Evolutionary conservation across 129 eudicot genomes (phyloP).

Genomic region (Centella asiatica): DNA sequence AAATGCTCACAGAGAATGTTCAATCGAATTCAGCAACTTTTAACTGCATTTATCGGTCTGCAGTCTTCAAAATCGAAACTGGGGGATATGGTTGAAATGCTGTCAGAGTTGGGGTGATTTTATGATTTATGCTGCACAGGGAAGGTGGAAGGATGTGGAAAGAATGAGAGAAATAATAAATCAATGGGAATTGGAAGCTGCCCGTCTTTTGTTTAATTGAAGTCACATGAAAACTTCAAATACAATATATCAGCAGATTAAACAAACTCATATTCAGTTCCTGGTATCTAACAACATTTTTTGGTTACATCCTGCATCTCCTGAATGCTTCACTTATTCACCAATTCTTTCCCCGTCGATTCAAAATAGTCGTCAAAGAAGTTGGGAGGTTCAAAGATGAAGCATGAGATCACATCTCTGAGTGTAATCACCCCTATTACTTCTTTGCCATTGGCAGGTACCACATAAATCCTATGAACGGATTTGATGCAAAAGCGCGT

Average conservation of each 20-base stretch:
- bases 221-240: conserved; percentile 21
- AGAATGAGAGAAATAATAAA: conserved; percentile 43
- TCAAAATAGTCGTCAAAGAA: conserved; percentile 65
- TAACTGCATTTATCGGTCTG: conserved; percentile 55
- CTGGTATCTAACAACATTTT: too few relatives aligned
- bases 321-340: neutral
- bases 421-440: conserved; percentile 75
- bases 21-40: conserved; percentile 59
- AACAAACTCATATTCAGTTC: too few relatives aligned
- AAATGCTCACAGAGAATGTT: conserved; percentile 46
- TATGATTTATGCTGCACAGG: conserved; percentile 68
- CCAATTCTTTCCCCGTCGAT: conserved; percentile 31
- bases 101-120: conserved; percentile 43
- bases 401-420: conserved; percentile 87
- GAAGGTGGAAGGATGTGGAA: conserved; percentile 66
- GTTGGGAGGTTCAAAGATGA: conserved; percentile 78
- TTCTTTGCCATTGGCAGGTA: conserved; percentile 25
- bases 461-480: conserved; percentile 81
- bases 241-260: too few relatives aligned
- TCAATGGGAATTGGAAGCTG: conserved; percentile 36
- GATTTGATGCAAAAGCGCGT: conserved; percentile 49
- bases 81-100: conserved; percentile 49
- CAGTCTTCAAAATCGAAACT: conserved; percentile 54
- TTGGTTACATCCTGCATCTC: neutral
- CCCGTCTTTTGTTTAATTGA: conserved; percentile 41